Evolutionary conservation across 2,329 filamentous ascomycete species (phyloP).

Genomic region (Cladorrhinum sp.): DNA sequence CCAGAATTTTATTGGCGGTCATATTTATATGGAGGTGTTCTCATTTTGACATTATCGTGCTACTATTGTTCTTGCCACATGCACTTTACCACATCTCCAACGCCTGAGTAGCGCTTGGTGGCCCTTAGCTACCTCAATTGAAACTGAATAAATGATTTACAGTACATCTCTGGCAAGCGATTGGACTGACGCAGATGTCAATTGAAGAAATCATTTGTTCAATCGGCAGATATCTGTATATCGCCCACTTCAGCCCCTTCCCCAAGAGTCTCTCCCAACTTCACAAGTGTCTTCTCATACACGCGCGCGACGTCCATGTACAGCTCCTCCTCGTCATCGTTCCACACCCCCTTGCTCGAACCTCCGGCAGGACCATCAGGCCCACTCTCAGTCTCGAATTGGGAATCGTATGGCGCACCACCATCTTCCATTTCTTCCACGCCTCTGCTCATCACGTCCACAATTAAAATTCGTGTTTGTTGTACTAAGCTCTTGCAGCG

Average conservation of each 20-base stretch:
- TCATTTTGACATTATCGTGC: too few species aligned
- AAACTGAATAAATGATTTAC: too few species aligned
- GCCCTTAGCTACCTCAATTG: too few species aligned
- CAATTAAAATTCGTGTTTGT: constrained; percentile 66
- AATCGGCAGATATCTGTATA: background rate
- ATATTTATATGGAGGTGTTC: too few species aligned
- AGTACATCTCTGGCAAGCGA: too few species aligned
- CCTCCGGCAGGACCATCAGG: background rate
- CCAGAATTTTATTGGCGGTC: background rate
- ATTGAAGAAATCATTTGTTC: too few species aligned
- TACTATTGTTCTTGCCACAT: too few species aligned
- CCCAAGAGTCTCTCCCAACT: constrained; percentile 66
- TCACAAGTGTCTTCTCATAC: constrained; percentile 75
- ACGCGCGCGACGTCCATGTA: constrained; percentile 72
- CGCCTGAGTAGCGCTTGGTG: too few species aligned
- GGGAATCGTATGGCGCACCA: constrained; percentile 36
- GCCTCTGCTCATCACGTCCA: constrained; percentile 62
- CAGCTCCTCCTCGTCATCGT: constrained; percentile 40
- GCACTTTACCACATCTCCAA: too few species aligned
- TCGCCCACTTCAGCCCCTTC: constrained; percentile 24
- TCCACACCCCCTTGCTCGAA: constrained; percentile 18
- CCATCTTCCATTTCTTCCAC: constrained; percentile 44
- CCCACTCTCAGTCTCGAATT: constrained; percentile 1
- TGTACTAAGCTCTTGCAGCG: constrained; percentile 79
- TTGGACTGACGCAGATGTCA: too few species aligned